Conservation (phyloP, 208 protist genomes). For the Borovskyia barvae region DNA sequence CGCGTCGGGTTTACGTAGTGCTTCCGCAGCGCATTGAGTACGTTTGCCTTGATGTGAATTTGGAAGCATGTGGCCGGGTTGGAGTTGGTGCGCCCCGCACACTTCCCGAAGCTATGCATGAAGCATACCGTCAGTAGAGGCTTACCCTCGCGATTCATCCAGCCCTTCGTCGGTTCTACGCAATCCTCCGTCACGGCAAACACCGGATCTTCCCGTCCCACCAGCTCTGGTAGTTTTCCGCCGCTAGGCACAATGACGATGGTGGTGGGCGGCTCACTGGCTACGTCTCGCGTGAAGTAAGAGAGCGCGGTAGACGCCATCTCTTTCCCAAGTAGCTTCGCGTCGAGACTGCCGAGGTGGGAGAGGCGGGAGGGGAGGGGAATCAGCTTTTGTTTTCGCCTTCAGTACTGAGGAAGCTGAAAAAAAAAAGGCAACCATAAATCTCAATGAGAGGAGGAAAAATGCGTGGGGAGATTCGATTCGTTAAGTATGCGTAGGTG, state of each 20-base stretch:
- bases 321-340: too few species aligned
- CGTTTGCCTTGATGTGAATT: constrained; percentile 45
- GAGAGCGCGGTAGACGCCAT: constrained; percentile 24
- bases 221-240: constrained; percentile 30
- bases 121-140: constrained; percentile 54
- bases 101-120: constrained; percentile 69
- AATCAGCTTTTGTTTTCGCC: constrained; percentile 5
- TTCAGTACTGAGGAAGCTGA: not conserved
- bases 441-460: not conserved
- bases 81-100: constrained; percentile 33
- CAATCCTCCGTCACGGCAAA: constrained; percentile 54
- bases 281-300: constrained; percentile 48
- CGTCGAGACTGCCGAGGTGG: too few species aligned
- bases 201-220: constrained; percentile 28
- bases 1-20: constrained; percentile 43
- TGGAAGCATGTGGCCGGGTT: constrained; percentile 52
- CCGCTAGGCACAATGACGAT: constrained; percentile 42
- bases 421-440: constrained; percentile 5
- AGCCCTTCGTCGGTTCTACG: constrained; percentile 51
- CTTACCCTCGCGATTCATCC: constrained; percentile 49
- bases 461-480: too few species aligned
- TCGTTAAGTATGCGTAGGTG: not conserved
- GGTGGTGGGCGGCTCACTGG: constrained; percentile 47
- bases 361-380: not conserved
- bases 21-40: constrained; percentile 41